Evolutionary conservation across 148 eudicot species (phyloP).

Genomic region (Agrostemma githago): DNA sequence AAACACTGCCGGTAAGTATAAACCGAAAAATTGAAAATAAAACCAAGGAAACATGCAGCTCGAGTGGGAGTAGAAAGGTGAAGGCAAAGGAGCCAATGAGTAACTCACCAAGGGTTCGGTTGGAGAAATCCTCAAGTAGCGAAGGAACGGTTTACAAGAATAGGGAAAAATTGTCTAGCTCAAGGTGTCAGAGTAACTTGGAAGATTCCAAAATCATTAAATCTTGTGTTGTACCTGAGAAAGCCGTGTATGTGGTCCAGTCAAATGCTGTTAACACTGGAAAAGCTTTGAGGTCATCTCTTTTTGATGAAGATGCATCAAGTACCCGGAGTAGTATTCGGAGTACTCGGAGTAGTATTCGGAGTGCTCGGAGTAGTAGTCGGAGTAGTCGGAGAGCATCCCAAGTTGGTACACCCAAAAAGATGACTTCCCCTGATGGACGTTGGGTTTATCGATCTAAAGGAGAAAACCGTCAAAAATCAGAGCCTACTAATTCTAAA

Average conservation of each 20-base stretch:
- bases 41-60: conserved; percentile 22
- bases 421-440: neutral
- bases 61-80: conserved; percentile 24
- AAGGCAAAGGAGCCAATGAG: conserved; percentile 22
- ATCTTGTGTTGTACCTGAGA: conserved; percentile 35
- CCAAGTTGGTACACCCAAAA: conserved; percentile 15
- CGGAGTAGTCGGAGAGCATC: conserved; percentile 7
- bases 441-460: conserved; percentile 13
- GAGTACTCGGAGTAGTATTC: no score
- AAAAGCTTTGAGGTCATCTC: conserved; percentile 15
- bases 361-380: no score
- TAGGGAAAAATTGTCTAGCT: conserved; percentile 22
- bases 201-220: conserved; percentile 25
- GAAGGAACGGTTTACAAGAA: conserved; percentile 31
- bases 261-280: conserved; percentile 13
- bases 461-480: conserved; percentile 12
- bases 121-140: conserved; percentile 31
- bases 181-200: conserved; percentile 13
- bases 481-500: conserved; percentile 15
- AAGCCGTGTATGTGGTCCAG: conserved; percentile 30
- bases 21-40: conserved; percentile 20
- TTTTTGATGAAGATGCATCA: conserved; percentile 8
- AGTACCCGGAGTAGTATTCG: neutral
- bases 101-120: conserved; percentile 25
- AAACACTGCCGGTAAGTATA: conserved; percentile 23